Evolutionary conservation across 169 alveolate genomes (phyloP), one percentile per base, ranked within the genome.

Genomic region (Plasmodium inui): DNA sequence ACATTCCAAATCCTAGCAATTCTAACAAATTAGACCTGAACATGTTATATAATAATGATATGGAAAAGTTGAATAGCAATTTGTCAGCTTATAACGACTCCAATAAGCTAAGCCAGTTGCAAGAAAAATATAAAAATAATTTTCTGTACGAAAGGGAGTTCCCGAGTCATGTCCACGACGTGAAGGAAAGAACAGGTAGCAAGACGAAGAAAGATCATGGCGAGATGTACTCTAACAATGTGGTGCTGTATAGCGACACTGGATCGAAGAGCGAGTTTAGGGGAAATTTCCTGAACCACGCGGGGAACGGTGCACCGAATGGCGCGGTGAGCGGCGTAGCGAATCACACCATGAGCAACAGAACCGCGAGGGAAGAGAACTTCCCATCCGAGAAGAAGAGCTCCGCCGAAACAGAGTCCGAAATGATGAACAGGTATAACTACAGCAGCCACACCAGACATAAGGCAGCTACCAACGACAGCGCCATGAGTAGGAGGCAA

Each of bases 121-220:
- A 88, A 34, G 94, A 76, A 32, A 88, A 88, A 19, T 72, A 88
- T 79, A 88, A 88, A 78, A 70, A 88, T 88, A 88, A 78, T 57
- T 78, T 37, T 61, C n/a, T 55, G 14, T 88, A 78, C 82, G 89
- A 88, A 78, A 88, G 81, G 70, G 94, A 79, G n/a, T 19, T 37
- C 22, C 81, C 83, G 12, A 67, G 30, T 76, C 70, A 88, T 50
- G 26, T 44, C 39, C 79, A 79, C 44, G 94, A 88, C 44, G 12
- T 37, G 19, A 88, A 46, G 22, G 83, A 55, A 39, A 79, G 46
- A 17, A 6, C 74, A 79, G 9, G 19, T 32, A 88, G 50, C 71
- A 78, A 79, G 22, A 37, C 39, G 22, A 88, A 28, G 19, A 88
- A 80, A 12, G 89, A 78, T 32, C 71, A 67, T 70, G 22, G 7